A percentile compares a stretch with the other conserved stretches of the same genome.
Evolutionary conservation across 352 stramenopile species (phyloP).

Genomic region (Aphanomyces stellatus): DNA sequence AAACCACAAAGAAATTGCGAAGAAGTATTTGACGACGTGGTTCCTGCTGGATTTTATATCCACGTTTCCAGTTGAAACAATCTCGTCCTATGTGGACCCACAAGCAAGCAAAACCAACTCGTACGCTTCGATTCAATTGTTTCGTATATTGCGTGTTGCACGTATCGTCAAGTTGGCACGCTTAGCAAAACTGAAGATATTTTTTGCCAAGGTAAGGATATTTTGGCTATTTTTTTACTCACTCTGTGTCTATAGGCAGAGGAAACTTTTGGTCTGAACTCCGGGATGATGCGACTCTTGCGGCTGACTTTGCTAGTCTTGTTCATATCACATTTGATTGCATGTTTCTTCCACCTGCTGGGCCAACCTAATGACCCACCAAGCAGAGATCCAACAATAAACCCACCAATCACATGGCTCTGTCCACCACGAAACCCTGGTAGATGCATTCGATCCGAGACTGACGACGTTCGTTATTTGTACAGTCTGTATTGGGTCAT

Average conservation of each 20-base stretch:
- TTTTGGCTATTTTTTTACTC: conserved; percentile 1
- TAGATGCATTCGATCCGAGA: conserved; percentile 22
- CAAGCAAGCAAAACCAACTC: conserved; percentile 29
- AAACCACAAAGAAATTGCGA: conserved; percentile 34
- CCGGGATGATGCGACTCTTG: conserved; percentile 50
- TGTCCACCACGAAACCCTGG: background rate
- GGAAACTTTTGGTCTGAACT: conserved; percentile 53
- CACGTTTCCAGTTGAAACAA: conserved; percentile 64
- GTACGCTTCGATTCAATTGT: conserved; percentile 63
- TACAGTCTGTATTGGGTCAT: conserved; percentile 84
- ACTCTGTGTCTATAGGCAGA: conserved; percentile 41
- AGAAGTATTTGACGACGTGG: conserved; percentile 65
- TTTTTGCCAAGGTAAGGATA: conserved; percentile 26
- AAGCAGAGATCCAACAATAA: background rate
- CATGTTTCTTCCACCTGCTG: conserved; percentile 74
- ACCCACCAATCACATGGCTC: background rate
- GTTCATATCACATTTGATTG: conserved; percentile 58
- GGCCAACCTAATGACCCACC: conserved; percentile 30
- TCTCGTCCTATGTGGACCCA: conserved; percentile 23
- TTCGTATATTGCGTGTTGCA: conserved; percentile 48
- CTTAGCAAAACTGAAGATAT: conserved; percentile 58
- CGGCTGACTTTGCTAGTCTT: conserved; percentile 56
- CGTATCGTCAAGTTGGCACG: conserved; percentile 62
- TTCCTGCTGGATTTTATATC: conserved; percentile 79
- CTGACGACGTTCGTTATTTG: conserved; percentile 42